These are phyloP conservation scores for Capsicum rhomboideum DNA, from an alignment of 257 asterid genomes.

Conservation along the genomic window DNA sequence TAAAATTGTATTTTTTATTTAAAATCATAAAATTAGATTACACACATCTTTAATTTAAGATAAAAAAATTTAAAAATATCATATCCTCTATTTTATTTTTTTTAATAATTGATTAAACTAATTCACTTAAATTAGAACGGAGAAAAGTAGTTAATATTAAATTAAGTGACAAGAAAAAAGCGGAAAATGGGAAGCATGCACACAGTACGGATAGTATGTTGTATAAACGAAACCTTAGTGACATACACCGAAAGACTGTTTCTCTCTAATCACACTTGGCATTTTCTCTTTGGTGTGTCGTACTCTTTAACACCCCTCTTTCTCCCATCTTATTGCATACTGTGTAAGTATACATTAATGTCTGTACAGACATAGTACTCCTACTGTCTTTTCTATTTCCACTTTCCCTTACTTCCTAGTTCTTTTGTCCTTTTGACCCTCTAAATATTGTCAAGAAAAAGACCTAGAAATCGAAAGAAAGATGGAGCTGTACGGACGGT, in stretches of 20 bases:
- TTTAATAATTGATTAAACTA: no score
- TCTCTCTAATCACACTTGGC: not conserved
- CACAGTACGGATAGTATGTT: slow-evolving; percentile 13
- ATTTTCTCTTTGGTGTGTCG: not conserved
- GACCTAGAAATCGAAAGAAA: not conserved
- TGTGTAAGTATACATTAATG: not conserved
- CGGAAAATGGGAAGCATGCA: not conserved
- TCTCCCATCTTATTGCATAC: not conserved
- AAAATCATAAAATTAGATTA: no score
- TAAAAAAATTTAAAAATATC: no score
- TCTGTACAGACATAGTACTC: not conserved
- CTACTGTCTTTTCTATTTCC: no score
- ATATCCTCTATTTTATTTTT: no score
- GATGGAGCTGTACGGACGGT: slow-evolving; percentile 55
- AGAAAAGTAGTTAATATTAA: no score
- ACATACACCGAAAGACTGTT: not conserved
- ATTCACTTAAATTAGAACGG: no score
- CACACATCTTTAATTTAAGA: no score
- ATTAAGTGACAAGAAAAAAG: no score
- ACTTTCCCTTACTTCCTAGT: no score
- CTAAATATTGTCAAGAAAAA: not conserved
- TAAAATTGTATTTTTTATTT: no score
- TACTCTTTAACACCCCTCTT: not conserved
- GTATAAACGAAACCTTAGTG: slow-evolving; percentile 7
- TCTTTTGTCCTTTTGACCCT: not conserved